Evolutionary conservation across 495 filamentous ascomycete genomes (phyloP).

Genomic region (Annulohypoxylon bovei): DNA sequence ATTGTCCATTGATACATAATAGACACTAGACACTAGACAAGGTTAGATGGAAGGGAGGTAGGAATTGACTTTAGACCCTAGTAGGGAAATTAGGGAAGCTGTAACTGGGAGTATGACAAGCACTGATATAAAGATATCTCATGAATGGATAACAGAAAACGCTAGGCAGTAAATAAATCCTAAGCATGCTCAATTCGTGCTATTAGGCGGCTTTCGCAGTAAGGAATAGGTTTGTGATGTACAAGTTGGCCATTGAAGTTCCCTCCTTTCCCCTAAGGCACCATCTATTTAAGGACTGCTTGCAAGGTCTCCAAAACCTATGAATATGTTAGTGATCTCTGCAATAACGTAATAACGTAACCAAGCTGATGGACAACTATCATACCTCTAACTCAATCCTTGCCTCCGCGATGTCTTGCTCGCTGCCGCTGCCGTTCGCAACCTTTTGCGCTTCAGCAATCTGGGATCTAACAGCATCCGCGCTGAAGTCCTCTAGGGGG

Average conservation of each 20-base stretch:
- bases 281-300: constrained; percentile 74
- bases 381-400: constrained; percentile 97
- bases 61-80: constrained; percentile 1
- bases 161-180: constrained; percentile 4
- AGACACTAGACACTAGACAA: not conserved
- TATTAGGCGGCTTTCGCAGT: constrained; percentile 25
- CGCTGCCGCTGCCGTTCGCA: constrained; percentile 86
- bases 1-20: not conserved
- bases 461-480: constrained; percentile 81
- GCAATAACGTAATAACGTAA: not conserved
- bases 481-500: constrained; percentile 93
- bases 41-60: not conserved
- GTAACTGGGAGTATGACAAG: constrained; percentile 9
- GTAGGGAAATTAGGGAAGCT: constrained; percentile 26
- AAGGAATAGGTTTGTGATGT: constrained; percentile 47
- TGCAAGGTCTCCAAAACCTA: constrained; percentile 81
- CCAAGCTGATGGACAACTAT: not conserved
- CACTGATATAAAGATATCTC: constrained; percentile 6
- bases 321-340: constrained; percentile 37
- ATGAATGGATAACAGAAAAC: constrained; percentile 4
- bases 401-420: constrained; percentile 97
- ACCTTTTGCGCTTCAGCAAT: constrained; percentile 96
- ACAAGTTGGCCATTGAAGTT: constrained; percentile 39
- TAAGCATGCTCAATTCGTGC: constrained; percentile 40
- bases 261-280: constrained; percentile 29